These are phyloP conservation scores for Dendrocalamus sinicus DNA, from an alignment of 176 grass and related monocot genomes.

Conservation along the genomic window DNA sequence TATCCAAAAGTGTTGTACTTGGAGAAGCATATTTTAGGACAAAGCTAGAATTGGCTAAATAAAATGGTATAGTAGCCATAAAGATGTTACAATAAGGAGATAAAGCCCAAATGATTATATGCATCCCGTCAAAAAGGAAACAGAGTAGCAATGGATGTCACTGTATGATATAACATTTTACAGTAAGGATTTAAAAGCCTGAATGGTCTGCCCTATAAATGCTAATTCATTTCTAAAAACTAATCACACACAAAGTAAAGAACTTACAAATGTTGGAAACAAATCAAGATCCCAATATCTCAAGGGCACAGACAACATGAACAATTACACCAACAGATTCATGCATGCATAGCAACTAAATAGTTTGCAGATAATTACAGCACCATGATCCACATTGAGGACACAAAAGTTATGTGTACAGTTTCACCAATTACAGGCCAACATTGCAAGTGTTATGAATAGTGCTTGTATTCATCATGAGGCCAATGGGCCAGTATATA, in stretches of 20 bases:
- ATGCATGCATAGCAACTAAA: slow-evolving; percentile 39
- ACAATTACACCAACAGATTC: neutral
- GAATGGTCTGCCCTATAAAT: neutral
- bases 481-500: too few relatives aligned
- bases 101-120: neutral
- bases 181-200: neutral
- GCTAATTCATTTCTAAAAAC: neutral
- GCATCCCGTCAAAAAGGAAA: neutral
- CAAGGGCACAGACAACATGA: slow-evolving; percentile 8
- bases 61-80: slow-evolving; percentile 3
- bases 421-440: slow-evolving; percentile 24
- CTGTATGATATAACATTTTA: slow-evolving; percentile 13
- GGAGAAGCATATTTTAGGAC: neutral
- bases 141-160: neutral
- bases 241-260: neutral
- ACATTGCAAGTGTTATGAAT: neutral
- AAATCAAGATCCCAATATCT: neutral
- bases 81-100: slow-evolving; percentile 9
- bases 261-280: neutral
- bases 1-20: neutral
- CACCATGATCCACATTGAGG: slow-evolving; percentile 9
- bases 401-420: slow-evolving; percentile 1
- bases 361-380: slow-evolving; percentile 12
- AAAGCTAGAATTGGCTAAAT: slow-evolving; percentile 12
- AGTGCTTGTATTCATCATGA: too few relatives aligned